Base-by-base conservation (phyloP, 805 yeast genomes). In the Metschnikowia hibisci region DNA sequence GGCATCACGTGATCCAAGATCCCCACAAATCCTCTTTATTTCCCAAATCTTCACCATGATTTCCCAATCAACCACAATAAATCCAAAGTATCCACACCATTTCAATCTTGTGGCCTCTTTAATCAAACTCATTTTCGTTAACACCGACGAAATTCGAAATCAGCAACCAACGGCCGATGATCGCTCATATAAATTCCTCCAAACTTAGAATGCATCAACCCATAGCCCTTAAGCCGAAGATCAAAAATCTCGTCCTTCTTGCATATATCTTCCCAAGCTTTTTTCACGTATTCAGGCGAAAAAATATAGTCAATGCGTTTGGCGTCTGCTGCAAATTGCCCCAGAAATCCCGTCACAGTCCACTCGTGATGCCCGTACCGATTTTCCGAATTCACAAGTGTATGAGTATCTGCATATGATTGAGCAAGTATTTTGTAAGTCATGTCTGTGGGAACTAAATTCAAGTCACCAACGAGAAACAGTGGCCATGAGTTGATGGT, bases 81-180 rank as follows among this genome's bases (percentile, higher is more conserved):
- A 27, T 27, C 30, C 22, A n/a, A n/a, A n/a, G n/a, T n/a, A n/a
- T n/a, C n/a, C n/a, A n/a, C n/a, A n/a, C n/a, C n/a, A n/a, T n/a
- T n/a, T n/a, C n/a, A n/a, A n/a, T n/a, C n/a, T n/a, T n/a, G n/a
- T n/a, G n/a, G n/a, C n/a, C n/a, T n/a, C n/a, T n/a, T n/a, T n/a
- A n/a, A n/a, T n/a, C n/a, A n/a, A n/a, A n/a, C n/a, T n/a, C n/a
- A n/a, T n/a, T n/a, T n/a, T n/a, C n/a, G n/a, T 20, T 6, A 33
- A 22, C 44, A 42, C 25, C 14, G 25, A 22, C 34, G 31, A 1
- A 54, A 10, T 18, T 22, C 11, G 29, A 51, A 62, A 37, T 64
- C 68, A 3, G 60, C 67, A 31, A 64, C 62, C 34, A 64, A 39
- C 4, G 70, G 70, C 23, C 70, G 53, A 47, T 64, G 70, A 46